Conservation (phyloP, 225 moss, liverwort and hornwort species). For the Thuidium tamariscinum region DNA sequence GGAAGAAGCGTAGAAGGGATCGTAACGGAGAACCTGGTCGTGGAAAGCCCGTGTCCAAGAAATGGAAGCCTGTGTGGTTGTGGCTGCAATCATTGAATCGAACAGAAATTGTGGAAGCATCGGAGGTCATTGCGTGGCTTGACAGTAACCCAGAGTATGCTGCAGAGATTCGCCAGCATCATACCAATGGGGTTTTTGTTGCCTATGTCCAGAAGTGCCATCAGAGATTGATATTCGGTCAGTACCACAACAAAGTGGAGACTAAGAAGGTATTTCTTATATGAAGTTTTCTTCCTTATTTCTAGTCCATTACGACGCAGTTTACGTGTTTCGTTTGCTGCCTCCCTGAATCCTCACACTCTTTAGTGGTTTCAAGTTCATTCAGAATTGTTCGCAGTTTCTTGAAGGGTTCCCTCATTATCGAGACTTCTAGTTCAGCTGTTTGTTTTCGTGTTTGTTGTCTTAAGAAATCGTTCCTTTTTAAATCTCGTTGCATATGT, state of each 20-base stretch:
- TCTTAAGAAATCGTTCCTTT: neutral
- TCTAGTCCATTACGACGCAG: neutral
- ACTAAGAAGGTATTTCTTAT: constrained; percentile 20
- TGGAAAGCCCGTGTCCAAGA: constrained; percentile 83
- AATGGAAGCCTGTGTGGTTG: constrained; percentile 86
- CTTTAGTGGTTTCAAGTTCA: neutral
- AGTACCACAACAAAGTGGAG: constrained; percentile 35
- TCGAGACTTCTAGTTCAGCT: neutral
- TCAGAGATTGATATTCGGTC: constrained; percentile 63
- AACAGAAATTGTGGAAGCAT: constrained; percentile 57
- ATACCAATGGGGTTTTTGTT: constrained; percentile 66
- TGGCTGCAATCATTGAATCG: constrained; percentile 76
- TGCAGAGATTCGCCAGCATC: constrained; percentile 46
- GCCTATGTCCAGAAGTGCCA: constrained; percentile 94
- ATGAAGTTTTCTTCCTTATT: neutral
- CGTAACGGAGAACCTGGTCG: constrained; percentile 31
- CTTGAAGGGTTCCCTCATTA: neutral
- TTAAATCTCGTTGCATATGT: neutral
- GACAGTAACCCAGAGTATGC: constrained; percentile 55
- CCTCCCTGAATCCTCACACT: neutral
- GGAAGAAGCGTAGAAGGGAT: constrained; percentile 39
- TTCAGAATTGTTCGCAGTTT: neutral
- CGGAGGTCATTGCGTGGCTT: constrained; percentile 71
- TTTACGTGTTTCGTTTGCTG: neutral
- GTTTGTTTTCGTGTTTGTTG: neutral